Conservation (phyloP, 306 rosid species). For the Corylus heterophylla region DNA sequence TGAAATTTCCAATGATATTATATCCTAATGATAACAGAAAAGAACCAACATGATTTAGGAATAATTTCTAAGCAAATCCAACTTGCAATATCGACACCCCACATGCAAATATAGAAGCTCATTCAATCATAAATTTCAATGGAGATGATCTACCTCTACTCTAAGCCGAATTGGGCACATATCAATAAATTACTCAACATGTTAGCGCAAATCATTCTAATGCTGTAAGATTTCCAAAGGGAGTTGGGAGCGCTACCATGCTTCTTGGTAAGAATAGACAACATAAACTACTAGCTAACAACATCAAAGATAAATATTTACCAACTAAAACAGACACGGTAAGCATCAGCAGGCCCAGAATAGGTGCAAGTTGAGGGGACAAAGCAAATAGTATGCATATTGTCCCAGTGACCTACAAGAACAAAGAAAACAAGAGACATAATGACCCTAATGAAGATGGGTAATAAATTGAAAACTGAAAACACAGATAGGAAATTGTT, state of each 20-base stretch:
- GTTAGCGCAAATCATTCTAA: neutral
- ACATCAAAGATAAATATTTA: conserved; percentile 32
- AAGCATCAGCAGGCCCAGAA: conserved; percentile 73
- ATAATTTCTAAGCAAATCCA: neutral
- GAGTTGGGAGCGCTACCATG: neutral
- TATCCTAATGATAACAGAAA: neutral
- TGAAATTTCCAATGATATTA: neutral
- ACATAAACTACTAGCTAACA: conserved; percentile 5
- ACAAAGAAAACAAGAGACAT: conserved; percentile 31
- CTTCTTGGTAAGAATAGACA: conserved; percentile 1
- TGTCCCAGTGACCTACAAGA: conserved; percentile 77
- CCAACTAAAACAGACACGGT: conserved; percentile 81
- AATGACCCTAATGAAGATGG: conserved; percentile 17
- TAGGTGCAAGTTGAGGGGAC: conserved; percentile 93
- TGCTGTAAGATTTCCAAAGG: neutral
- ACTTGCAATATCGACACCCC: conserved; percentile 2
- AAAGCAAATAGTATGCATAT: conserved; percentile 71
- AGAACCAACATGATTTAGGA: neutral
- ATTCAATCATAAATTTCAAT: neutral
- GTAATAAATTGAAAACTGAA: conserved; percentile 30
- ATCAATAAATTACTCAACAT: neutral
- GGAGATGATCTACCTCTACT: conserved; percentile 8
- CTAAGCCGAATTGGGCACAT: neutral
- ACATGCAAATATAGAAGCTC: neutral
- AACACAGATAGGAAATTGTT: conserved; percentile 5